phyloP scores from a whole-genome alignment of 495 filamentous ascomycete genomes.

The Astrothelium macrocarpum region DNA sequence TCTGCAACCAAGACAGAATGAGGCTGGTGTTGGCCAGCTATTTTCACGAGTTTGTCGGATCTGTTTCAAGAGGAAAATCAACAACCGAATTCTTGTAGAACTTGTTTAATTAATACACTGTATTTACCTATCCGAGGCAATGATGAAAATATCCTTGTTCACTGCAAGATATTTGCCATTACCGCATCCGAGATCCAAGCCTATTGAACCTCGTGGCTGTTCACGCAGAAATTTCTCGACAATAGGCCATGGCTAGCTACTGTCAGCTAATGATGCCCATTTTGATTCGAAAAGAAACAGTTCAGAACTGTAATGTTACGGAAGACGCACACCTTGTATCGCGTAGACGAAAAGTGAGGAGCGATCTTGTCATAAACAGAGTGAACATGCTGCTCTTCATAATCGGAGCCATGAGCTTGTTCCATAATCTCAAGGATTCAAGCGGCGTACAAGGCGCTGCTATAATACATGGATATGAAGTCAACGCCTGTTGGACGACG shows the following conservation, averaged over 20 bases:
- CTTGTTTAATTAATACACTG: not conserved
- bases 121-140: conserved; percentile 75
- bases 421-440: not conserved
- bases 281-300: not conserved
- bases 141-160: conserved; percentile 67
- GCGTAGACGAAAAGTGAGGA: conserved; percentile 84
- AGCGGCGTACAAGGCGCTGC: no score
- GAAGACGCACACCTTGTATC: conserved; percentile 62
- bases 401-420: conserved; percentile 26
- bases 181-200: conserved; percentile 86
- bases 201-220: conserved; percentile 64
- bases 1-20: conserved; percentile 62
- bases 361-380: conserved; percentile 91
- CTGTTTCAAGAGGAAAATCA: conserved; percentile 29
- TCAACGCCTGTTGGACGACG: no score
- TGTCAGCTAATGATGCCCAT: not conserved
- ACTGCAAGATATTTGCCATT: conserved; percentile 92
- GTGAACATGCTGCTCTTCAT: conserved; percentile 84
- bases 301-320: not conserved
- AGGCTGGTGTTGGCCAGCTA: conserved; percentile 57
- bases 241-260: conserved; percentile 74
- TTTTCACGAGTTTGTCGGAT: conserved; percentile 61
- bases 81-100: not conserved
- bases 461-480: no score
- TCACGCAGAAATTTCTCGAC: conserved; percentile 67